Base-by-base conservation (phyloP, 1,139 yeast species). In the Kodamaea plutei region DNA sequence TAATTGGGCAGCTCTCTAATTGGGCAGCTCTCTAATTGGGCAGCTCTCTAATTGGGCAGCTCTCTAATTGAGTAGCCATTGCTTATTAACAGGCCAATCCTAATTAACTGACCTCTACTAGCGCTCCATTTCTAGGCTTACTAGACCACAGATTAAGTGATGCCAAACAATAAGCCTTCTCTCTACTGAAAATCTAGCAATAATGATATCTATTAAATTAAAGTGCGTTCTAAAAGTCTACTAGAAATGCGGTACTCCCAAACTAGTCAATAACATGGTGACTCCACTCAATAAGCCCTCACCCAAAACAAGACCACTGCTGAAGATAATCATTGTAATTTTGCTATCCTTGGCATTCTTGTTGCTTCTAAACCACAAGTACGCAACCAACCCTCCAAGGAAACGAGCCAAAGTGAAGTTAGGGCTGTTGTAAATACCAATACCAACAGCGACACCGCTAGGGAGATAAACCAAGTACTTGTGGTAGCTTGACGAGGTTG, bases 371-470 rank as follows among this genome's bases (percentile, higher is more conserved):
- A 77, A 43, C 85, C 89, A 83, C 41, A 64, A 45, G 44, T 70
- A 76, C 2, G 91, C 76, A 24, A 80, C 56, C n/a, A 83, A 49
- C 1, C 98, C 98, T 9, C 98, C 98, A 16, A 87, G 43, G 49
- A 91, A 89, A 46, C 98, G 69, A 1, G 97, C 97, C 25, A 91
- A 66, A 0, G 98, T 91, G 57, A 91, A 91, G 30, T 88, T 82
- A 3, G 97, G 97, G 0, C 93, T 73, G 52, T 91, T 91, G 54
- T 91, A 91, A 39, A 91, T 85, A 13, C 98, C 98, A 37, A 91
- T 83, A 1, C 98, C 98, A 8, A 88, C 96, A 0, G 98, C 96
- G 11, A 91, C 95, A 7, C 98, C 98, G 24, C 87, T 81, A 1
- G 98, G 98, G 18, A 88, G 52, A 62, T 75, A 84, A 1, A 63